These are phyloP conservation scores for Clausena lansium DNA, from an alignment of 345 rosid genomes.

Conservation along the genomic window DNA sequence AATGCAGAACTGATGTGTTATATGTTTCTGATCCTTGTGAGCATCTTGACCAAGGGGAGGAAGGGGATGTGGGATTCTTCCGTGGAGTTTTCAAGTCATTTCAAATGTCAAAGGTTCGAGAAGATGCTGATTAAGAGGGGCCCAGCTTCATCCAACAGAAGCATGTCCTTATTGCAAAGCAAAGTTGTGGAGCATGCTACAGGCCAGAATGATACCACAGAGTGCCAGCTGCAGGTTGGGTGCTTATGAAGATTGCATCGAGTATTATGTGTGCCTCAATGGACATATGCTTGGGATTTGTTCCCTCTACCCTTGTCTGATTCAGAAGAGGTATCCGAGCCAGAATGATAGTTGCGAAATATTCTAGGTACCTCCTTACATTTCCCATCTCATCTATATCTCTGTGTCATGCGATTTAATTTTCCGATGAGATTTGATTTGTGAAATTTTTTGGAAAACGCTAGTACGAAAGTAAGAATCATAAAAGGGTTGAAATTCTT, in stretches of 20 bases:
- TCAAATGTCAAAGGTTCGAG: conserved; percentile 66
- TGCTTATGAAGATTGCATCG: conserved; percentile 84
- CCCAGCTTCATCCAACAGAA: conserved; percentile 78
- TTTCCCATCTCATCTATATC: conserved; percentile 3
- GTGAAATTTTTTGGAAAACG: neutral
- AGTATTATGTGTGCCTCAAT: conserved; percentile 89
- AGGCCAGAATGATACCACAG: conserved; percentile 90
- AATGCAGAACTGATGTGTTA: conserved; percentile 77
- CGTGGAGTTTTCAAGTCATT: conserved; percentile 97
- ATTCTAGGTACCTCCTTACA: conserved; percentile 31
- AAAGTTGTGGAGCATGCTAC: conserved; percentile 90
- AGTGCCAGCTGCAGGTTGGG: conserved; percentile 95
- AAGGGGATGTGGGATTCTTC: conserved; percentile 92
- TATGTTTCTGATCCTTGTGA: conserved; percentile 99
- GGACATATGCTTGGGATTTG: conserved; percentile 96
- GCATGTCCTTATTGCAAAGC: conserved; percentile 95
- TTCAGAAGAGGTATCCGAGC: conserved; percentile 75
- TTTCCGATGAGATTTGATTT: neutral
- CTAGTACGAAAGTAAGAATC: neutral
- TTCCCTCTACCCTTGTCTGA: conserved; percentile 89
- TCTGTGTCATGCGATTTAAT: neutral
- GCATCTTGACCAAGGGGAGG: conserved; percentile 95
- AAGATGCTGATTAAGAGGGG: conserved; percentile 68
- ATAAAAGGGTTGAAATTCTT: neutral
- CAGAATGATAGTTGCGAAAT: conserved; percentile 39